These are phyloP conservation scores for Pisolithus orientalis DNA, from an alignment of 768 basidiomycete species.

Conservation along the genomic window DNA sequence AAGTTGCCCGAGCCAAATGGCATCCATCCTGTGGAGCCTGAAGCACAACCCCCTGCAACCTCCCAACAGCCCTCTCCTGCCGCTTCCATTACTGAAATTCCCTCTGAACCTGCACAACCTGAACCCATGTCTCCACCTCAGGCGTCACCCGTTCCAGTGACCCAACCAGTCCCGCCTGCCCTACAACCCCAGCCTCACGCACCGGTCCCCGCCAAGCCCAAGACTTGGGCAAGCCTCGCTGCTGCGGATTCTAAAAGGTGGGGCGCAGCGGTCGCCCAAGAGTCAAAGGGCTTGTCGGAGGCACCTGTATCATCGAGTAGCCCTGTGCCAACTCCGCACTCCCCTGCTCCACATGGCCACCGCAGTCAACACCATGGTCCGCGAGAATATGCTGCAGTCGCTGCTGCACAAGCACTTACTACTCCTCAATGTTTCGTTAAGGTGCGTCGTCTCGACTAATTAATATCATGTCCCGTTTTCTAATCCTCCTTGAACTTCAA, in stretches of 20 bases:
- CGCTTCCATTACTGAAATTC: constrained; percentile 20
- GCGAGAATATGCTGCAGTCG: constrained; percentile 37
- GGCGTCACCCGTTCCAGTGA: constrained; percentile 24
- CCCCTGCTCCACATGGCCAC: constrained; percentile 28
- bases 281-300: constrained; percentile 72
- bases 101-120: constrained; percentile 25
- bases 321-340: constrained; percentile 35
- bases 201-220: constrained; percentile 41
- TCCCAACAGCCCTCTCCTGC: constrained; percentile 21
- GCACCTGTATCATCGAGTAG: constrained; percentile 36
- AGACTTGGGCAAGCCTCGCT: constrained; percentile 90
- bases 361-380: constrained; percentile 31
- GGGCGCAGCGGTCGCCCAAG: constrained; percentile 76
- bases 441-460: constrained; percentile 34
- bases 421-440: constrained; percentile 91
- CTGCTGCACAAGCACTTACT: constrained; percentile 56
- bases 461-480: background rate
- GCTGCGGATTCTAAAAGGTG: constrained; percentile 79
- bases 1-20: constrained; percentile 38
- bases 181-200: constrained; percentile 29
- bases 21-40: constrained; percentile 29
- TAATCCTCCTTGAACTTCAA: background rate
- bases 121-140: constrained; percentile 17
- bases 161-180: constrained; percentile 22
- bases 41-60: constrained; percentile 22